Evolutionary conservation across 2,329 filamentous ascomycete genomes (phyloP), one percentile per base, ranked within the genome.

Genomic region (Colletotrichum tropicicola): DNA sequence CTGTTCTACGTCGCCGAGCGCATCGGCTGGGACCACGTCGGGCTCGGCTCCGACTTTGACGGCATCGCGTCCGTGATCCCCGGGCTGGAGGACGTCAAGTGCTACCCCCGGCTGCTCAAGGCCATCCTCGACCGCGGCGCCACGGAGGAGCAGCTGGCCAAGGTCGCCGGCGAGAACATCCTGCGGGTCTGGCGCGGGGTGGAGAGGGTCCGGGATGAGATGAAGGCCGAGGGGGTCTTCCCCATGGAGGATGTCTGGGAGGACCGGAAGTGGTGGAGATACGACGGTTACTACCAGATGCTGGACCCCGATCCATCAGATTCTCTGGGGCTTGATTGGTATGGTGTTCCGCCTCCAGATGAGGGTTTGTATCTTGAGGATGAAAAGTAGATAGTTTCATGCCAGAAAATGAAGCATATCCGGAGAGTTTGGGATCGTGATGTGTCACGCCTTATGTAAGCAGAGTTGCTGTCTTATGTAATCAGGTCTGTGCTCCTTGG

Each of bases 121-220:
- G 75, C 73, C 1, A 74, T 79, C 1, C 65, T 81, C 6, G 74
- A 79, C 35, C 71, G 77, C 8, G 79, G 79, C 1, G 78, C 77
- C 1, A 78, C 77, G 0, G 74, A 79, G 54, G 74, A 76, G 15
- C 75, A 80, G 66, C 68, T 79, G 5, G 70, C 71, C 2, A 76
- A 76, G 62, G 73, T 79, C 4, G 73, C 71, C 1, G 77, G 78
- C 0, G 74, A 76, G 39, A 81, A 81, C 32, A 78, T 80, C 37
- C 62, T 79, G 6, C 53, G 76, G 6, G 75, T 77, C 3, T 77
- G 74, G 75, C 61, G 65, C 3, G 71, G 68, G 0, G 70, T 75
- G 5, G 70, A 66, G 19, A 62, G 51, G 25, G 59, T 64, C 1
- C 57, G 74, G 6, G 70, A 77, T 2, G 54, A 68, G 44, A 75